Percentiles rank a stretch among this genome's conserved stretches.
Evolutionary conservation across 2,329 filamentous ascomycete species (phyloP).

Genomic region (Pseudocercospora fijiensis): DNA sequence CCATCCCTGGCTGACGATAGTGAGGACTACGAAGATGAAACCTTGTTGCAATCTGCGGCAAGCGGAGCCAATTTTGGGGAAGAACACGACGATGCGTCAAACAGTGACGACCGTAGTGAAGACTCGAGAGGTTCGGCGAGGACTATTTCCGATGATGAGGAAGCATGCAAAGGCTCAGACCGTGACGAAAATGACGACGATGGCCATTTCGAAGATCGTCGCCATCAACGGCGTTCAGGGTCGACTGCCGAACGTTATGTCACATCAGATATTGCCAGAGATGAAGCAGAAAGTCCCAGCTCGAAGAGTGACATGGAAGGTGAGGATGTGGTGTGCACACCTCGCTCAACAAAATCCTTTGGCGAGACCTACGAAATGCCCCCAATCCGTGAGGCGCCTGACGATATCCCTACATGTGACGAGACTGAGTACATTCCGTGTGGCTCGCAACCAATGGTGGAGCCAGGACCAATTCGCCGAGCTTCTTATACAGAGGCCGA

Average conservation of each 20-base stretch:
- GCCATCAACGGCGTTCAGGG: neutral
- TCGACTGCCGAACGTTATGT: neutral
- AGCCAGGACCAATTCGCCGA: neutral
- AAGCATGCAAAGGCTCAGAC: neutral
- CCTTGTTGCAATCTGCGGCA: neutral
- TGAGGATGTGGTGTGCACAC: conserved; percentile 1
- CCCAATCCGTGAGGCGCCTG: neutral
- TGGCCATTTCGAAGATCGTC: neutral
- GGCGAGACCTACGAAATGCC: conserved; percentile 6
- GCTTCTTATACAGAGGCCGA: neutral
- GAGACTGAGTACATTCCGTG: neutral
- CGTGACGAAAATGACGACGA: neutral
- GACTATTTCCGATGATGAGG: neutral
- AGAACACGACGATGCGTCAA: neutral
- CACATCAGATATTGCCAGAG: neutral
- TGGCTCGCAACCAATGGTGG: neutral
- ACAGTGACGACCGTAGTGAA: neutral
- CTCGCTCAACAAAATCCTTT: conserved; percentile 6
- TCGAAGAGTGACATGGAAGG: neutral
- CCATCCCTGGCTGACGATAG: neutral
- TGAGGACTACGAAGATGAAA: conserved; percentile 2
- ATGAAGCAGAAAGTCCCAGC: conserved; percentile 2
- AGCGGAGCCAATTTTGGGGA: neutral
- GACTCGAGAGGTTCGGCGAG: neutral
- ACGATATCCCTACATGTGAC: neutral